Conservation (phyloP, 2,329 filamentous ascomycete genomes). For the Paracamarosporium sp. region DNA sequence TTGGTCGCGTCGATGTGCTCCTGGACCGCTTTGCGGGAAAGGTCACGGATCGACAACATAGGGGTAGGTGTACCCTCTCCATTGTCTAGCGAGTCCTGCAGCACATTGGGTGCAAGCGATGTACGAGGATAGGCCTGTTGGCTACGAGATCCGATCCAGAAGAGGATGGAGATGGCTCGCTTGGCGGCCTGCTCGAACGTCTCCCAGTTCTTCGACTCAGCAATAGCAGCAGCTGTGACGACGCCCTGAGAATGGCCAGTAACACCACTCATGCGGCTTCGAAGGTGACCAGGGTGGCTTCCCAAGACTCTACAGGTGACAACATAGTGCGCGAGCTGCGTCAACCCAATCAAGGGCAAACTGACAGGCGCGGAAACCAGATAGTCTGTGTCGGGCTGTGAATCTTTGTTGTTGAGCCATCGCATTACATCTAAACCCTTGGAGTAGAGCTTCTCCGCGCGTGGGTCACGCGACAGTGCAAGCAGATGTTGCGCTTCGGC, state of each 20-base stretch:
- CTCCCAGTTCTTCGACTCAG: slow-evolving; percentile 91
- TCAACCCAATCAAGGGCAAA: slow-evolving; percentile 92
- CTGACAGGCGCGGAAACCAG: slow-evolving; percentile 65
- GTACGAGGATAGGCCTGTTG: slow-evolving; percentile 97
- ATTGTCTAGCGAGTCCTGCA: slow-evolving; percentile 92
- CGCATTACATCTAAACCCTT: slow-evolving; percentile 95
- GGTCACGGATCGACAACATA: slow-evolving; percentile 96
- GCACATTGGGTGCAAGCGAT: slow-evolving; percentile 85
- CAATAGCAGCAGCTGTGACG: slow-evolving; percentile 89
- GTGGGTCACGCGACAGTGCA: slow-evolving; percentile 78
- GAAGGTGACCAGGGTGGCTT: slow-evolving; percentile 84
- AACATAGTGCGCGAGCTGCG: slow-evolving; percentile 94
- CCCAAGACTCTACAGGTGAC: slow-evolving; percentile 93
- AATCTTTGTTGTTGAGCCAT: slow-evolving; percentile 89
- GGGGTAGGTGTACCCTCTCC: slow-evolving; percentile 96
- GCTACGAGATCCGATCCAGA: slow-evolving; percentile 97
- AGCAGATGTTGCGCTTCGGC: slow-evolving; percentile 87
- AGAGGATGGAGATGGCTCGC: slow-evolving; percentile 87
- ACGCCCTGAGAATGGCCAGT: slow-evolving; percentile 98
- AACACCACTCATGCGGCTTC: slow-evolving; percentile 82
- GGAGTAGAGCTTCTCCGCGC: slow-evolving; percentile 92
- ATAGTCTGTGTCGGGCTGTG: slow-evolving; percentile 93
- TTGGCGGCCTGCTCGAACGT: slow-evolving; percentile 81
- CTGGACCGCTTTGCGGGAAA: slow-evolving; percentile 86
- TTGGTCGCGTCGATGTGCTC: slow-evolving; percentile 97